Conservation (phyloP, 1,284 basidiomycete genomes). For the Austroboletus niveus region DNA sequence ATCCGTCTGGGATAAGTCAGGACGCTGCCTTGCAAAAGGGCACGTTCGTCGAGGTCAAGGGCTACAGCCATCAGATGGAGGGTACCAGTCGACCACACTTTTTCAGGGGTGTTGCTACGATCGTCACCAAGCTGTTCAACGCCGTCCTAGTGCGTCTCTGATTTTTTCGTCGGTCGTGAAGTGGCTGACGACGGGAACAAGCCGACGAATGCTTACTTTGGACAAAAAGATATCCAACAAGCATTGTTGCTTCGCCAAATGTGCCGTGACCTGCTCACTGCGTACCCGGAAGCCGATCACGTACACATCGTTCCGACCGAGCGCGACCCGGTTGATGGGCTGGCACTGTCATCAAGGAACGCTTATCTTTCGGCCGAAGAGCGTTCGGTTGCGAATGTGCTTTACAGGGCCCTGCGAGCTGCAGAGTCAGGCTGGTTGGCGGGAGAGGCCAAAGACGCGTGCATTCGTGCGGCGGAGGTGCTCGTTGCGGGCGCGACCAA, state of each 20-base stretch:
- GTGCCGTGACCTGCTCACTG: constrained; percentile 76
- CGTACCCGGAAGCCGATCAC: constrained; percentile 68
- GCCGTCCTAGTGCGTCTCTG: constrained; percentile 66
- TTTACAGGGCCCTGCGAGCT: constrained; percentile 67
- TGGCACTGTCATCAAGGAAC: constrained; percentile 93
- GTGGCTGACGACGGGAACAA: constrained; percentile 27
- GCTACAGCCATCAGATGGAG: constrained; percentile 87
- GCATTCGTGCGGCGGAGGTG: constrained; percentile 45
- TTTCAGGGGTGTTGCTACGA: constrained; percentile 94
- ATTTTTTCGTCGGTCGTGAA: neutral
- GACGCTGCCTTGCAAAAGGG: constrained; percentile 77
- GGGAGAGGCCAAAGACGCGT: constrained; percentile 52
- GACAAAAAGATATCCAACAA: constrained; percentile 99
- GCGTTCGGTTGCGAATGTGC: constrained; percentile 64
- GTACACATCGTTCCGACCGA: constrained; percentile 84
- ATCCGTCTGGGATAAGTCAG: constrained; percentile 85
- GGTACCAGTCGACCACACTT: constrained; percentile 83
- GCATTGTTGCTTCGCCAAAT: constrained; percentile 86
- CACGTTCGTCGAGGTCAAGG: constrained; percentile 89
- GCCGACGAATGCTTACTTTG: constrained; percentile 94
- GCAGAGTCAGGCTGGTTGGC: constrained; percentile 55
- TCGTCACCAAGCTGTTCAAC: constrained; percentile 95
- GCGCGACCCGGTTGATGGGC: constrained; percentile 57
- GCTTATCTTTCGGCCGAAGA: constrained; percentile 75
- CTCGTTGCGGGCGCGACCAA: constrained; percentile 37